Evolutionary conservation across 805 yeast genomes (phyloP).

Genomic region (Yarrowia deformans): DNA sequence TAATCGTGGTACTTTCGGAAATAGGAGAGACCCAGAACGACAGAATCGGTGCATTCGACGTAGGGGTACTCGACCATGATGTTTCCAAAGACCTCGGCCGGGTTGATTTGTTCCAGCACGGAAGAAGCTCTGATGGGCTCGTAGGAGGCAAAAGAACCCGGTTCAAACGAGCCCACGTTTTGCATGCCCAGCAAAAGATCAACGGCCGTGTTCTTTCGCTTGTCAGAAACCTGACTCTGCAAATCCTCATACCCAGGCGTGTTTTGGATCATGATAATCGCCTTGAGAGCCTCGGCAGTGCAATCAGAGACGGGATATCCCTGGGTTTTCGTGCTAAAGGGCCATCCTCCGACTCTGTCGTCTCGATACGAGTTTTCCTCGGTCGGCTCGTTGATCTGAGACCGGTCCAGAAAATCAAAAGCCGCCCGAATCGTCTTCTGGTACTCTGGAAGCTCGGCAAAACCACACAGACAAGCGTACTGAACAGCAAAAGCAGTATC

Average conservation of each 20-base stretch:
- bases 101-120: constrained; percentile 77
- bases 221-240: constrained; percentile 61
- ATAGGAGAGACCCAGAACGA: constrained; percentile 84
- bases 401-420: constrained; percentile 73
- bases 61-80: constrained; percentile 99
- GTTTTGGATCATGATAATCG: constrained; percentile 87
- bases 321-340: constrained; percentile 92
- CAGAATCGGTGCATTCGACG: constrained; percentile 97
- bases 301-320: constrained; percentile 98
- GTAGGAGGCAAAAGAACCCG: constrained; percentile 92
- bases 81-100: constrained; percentile 97
- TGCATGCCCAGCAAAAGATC: constrained; percentile 80
- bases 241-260: constrained; percentile 61
- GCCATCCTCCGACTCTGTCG: constrained; percentile 89
- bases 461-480: constrained; percentile 77
- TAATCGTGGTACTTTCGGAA: constrained; percentile 73
- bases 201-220: constrained; percentile 68
- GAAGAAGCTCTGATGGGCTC: constrained; percentile 86
- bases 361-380: constrained; percentile 82
- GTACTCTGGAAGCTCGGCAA: constrained; percentile 73
- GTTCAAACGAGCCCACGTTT: constrained; percentile 77
- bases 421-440: constrained; percentile 68
- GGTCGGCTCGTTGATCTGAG: constrained; percentile 86
- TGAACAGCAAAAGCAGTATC: constrained; percentile 92
- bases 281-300: constrained; percentile 94